Conservation (phyloP, 164 flowering plant genomes). For the Magnolia sinica region DNA sequence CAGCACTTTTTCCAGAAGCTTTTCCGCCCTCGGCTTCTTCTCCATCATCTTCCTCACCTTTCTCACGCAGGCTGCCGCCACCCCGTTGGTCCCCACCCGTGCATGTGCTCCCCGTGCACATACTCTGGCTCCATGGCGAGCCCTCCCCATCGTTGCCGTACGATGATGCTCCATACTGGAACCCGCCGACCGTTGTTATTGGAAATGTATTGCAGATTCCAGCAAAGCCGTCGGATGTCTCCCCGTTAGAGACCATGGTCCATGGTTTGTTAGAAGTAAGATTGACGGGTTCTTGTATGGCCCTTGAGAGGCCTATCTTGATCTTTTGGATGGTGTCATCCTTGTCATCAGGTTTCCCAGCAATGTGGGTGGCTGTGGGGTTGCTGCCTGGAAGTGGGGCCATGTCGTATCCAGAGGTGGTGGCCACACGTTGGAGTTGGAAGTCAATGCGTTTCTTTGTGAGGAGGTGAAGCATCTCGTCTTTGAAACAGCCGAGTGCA, state of each 20-base stretch:
- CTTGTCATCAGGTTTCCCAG: slow-evolving; percentile 38
- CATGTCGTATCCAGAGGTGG: slow-evolving; percentile 13
- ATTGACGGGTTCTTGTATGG: slow-evolving; percentile 56
- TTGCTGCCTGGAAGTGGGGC: slow-evolving; percentile 19
- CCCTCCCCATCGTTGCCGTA: slow-evolving; percentile 49
- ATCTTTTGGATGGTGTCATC: slow-evolving; percentile 66
- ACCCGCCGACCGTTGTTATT: slow-evolving; percentile 30
- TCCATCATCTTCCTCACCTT: slow-evolving; percentile 46
- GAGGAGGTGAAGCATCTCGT: slow-evolving; percentile 95
- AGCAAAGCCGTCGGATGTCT: slow-evolving; percentile 32
- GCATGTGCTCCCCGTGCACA: slow-evolving; percentile 76
- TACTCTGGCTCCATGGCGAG: slow-evolving; percentile 82
- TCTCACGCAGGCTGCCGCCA: slow-evolving; percentile 27
- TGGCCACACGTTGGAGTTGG: slow-evolving; percentile 47
- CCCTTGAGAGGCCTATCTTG: slow-evolving; percentile 65
- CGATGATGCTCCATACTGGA: slow-evolving; percentile 47
- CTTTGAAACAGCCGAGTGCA: slow-evolving; percentile 95
- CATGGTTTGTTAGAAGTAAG: slow-evolving; percentile 45
- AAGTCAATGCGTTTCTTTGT: slow-evolving; percentile 79
- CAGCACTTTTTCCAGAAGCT: slow-evolving; percentile 29
- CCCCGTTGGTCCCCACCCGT: slow-evolving; percentile 56
- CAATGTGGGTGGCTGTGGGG: slow-evolving; percentile 14
- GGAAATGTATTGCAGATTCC: slow-evolving; percentile 40
- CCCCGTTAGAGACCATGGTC: slow-evolving; percentile 32
- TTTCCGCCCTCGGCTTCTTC: slow-evolving; percentile 55